These are phyloP conservation scores for Komagataella pseudopastoris DNA, from an alignment of 805 yeast genomes.

Conservation along the genomic window DNA sequence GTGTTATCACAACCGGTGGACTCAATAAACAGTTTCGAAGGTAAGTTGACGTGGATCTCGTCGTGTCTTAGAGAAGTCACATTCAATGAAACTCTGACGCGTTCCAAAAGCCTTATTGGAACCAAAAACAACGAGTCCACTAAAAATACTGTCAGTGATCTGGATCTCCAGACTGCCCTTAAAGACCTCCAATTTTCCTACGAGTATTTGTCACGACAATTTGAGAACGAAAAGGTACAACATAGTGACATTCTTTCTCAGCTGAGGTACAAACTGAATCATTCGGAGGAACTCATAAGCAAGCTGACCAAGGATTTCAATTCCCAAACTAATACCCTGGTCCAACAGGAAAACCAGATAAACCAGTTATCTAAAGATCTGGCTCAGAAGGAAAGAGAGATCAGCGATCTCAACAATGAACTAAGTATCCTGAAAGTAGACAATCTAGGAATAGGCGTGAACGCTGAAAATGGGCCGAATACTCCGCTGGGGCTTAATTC, in stretches of 20 bases:
- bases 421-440: slow-evolving; percentile 30
- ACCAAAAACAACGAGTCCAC: background rate
- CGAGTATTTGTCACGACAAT: slow-evolving; percentile 53
- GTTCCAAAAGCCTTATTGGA: background rate
- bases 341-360: slow-evolving; percentile 21
- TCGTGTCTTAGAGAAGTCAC: background rate
- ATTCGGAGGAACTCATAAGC: slow-evolving; percentile 37
- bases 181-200: slow-evolving; percentile 62
- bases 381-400: slow-evolving; percentile 24
- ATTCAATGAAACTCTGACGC: background rate
- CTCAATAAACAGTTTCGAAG: background rate
- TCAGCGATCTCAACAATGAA: slow-evolving; percentile 28
- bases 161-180: slow-evolving; percentile 29
- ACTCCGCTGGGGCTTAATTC: slow-evolving; percentile 7
- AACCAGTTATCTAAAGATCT: slow-evolving; percentile 16
- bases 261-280: slow-evolving; percentile 33
- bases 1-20: background rate
- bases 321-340: slow-evolving; percentile 20
- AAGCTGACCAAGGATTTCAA: slow-evolving; percentile 22
- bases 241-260: slow-evolving; percentile 39
- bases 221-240: slow-evolving; percentile 48
- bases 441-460: slow-evolving; percentile 21
- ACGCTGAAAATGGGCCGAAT: slow-evolving; percentile 7
- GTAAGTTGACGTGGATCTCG: background rate
- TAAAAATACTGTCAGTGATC: background rate